These are phyloP conservation scores for Striga hermonthica DNA, from an alignment of 305 asterid species.

Conservation along the genomic window DNA sequence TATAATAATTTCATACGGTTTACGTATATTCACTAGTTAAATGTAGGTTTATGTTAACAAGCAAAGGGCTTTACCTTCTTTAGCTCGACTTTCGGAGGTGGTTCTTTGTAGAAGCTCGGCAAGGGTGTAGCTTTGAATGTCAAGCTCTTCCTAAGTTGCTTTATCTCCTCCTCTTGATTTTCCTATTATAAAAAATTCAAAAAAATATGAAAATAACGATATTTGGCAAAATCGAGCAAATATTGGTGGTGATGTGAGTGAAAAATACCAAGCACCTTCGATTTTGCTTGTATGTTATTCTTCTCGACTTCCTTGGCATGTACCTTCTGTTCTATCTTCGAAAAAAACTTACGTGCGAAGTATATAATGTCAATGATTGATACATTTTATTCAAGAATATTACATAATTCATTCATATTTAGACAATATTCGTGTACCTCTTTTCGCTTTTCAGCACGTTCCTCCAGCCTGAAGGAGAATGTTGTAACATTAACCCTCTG, in stretches of 20 bases:
- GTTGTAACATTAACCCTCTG: slow-evolving; percentile 47
- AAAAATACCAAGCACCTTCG: slow-evolving; percentile 55
- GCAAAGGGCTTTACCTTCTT: slow-evolving; percentile 57
- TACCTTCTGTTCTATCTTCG: slow-evolving; percentile 80
- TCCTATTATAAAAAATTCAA: slow-evolving; percentile 45
- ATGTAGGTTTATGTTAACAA: background rate
- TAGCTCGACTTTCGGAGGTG: slow-evolving; percentile 75
- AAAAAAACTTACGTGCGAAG: slow-evolving; percentile 55
- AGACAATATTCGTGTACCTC: slow-evolving; percentile 46
- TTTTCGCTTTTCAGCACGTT: slow-evolving; percentile 85
- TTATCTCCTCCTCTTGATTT: slow-evolving; percentile 79
- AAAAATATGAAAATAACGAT: background rate
- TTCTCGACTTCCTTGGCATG: slow-evolving; percentile 81
- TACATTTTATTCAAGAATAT: background rate
- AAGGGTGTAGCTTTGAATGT: slow-evolving; percentile 87
- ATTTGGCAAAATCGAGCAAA: background rate
- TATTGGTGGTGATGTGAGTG: background rate
- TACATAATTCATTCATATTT: background rate
- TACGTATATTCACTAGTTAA: background rate
- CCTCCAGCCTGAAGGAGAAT: slow-evolving; percentile 76
- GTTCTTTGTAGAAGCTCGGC: slow-evolving; percentile 94
- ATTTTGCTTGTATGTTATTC: slow-evolving; percentile 65
- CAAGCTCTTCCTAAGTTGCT: slow-evolving; percentile 79
- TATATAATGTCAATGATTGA: slow-evolving; percentile 3
- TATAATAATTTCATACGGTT: slow-evolving; percentile 14